Evolutionary conservation across 768 basidiomycete genomes (phyloP).

Genomic region (Boletus rubroflammeus): DNA sequence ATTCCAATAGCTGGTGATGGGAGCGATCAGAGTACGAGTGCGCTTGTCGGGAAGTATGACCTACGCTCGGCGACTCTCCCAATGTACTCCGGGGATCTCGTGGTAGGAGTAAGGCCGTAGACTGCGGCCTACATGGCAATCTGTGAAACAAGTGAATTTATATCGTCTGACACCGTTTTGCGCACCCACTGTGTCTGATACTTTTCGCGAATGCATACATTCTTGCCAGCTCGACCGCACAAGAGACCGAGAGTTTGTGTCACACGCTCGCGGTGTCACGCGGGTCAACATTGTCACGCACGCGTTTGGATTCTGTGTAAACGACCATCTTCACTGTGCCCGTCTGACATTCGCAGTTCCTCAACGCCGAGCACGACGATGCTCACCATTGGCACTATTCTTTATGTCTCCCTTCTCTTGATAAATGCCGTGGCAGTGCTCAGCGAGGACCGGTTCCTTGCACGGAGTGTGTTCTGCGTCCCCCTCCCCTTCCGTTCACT

Average conservation of each 20-base stretch:
- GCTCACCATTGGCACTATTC: slow-evolving; percentile 64
- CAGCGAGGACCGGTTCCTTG: slow-evolving; percentile 94
- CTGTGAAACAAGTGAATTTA: slow-evolving; percentile 12
- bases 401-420: slow-evolving; percentile 84
- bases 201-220: slow-evolving; percentile 29
- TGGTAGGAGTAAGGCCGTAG: slow-evolving; percentile 8
- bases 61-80: slow-evolving; percentile 45
- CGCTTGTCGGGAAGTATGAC: slow-evolving; percentile 14
- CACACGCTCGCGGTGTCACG: slow-evolving; percentile 17
- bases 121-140: slow-evolving; percentile 2
- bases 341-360: background rate
- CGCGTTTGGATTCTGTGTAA: background rate
- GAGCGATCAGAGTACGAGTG: background rate
- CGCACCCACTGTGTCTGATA: slow-evolving; percentile 25
- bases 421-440: slow-evolving; percentile 94
- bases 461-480: slow-evolving; percentile 62
- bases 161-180: background rate
- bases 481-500: slow-evolving; percentile 9
- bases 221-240: slow-evolving; percentile 1
- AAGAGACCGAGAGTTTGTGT: slow-evolving; percentile 14
- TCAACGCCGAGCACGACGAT: slow-evolving; percentile 34
- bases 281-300: slow-evolving; percentile 12
- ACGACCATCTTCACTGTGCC: background rate
- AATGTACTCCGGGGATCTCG: slow-evolving; percentile 25
- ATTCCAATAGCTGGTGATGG: slow-evolving; percentile 45